Evolutionary conservation across 2,329 filamentous ascomycete genomes (phyloP).

Genomic region (Tolypocladium guangdongense): DNA sequence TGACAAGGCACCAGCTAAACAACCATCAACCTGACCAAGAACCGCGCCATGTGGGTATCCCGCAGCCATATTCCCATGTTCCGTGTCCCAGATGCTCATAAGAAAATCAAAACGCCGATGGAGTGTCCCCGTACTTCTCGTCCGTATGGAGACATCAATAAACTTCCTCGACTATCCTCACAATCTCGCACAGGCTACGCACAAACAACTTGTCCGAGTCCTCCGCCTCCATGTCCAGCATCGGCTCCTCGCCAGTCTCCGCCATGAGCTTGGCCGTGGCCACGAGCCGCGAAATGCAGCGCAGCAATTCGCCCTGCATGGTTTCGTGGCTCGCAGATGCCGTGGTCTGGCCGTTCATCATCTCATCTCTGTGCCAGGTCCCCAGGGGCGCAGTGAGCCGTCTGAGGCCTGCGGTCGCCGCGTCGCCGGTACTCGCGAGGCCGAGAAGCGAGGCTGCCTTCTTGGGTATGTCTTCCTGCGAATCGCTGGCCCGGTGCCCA

Average conservation of each 20-base stretch:
- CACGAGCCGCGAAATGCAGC: constrained; percentile 40
- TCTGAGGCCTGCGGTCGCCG: constrained; percentile 11
- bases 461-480: constrained; percentile 30
- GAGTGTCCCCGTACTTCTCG: not conserved
- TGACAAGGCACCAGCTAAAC: not conserved
- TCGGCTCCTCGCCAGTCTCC: constrained; percentile 18
- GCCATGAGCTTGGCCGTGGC: constrained; percentile 32
- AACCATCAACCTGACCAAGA: not conserved
- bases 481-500: constrained; percentile 10
- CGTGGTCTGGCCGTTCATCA: constrained; percentile 6
- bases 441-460: constrained; percentile 44
- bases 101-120: not conserved
- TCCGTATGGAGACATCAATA: not conserved
- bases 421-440: constrained; percentile 19
- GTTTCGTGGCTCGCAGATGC: constrained; percentile 17
- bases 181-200: constrained; percentile 31
- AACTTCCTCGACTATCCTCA: constrained; percentile 24
- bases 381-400: constrained; percentile 15
- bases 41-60: constrained; percentile 2
- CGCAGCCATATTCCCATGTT: not conserved
- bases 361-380: constrained; percentile 16
- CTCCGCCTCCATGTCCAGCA: constrained; percentile 17
- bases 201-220: constrained; percentile 27
- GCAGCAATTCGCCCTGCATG: constrained; percentile 37
- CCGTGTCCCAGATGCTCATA: not conserved